A percentile compares a stretch with the other conserved stretches of the same genome.
phyloP scores from a whole-genome alignment of 1,284 basidiomycete genomes.

The Moesziomyces sp. region DNA sequence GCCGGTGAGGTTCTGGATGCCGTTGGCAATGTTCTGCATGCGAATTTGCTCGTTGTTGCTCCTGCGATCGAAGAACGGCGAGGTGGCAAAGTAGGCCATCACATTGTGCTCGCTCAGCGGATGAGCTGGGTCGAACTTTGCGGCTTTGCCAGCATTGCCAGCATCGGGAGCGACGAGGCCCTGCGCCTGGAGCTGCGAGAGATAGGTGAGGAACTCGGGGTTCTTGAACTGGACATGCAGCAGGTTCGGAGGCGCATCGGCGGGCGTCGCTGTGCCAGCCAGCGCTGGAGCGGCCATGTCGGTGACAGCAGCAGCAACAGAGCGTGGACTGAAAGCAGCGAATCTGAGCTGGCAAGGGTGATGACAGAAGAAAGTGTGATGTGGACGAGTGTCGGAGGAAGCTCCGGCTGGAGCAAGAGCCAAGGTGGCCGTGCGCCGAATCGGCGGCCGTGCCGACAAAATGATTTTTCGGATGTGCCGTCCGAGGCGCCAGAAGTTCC shows the following conservation, averaged over 20 bases:
- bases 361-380: background rate
- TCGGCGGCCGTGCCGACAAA: too few relatives aligned
- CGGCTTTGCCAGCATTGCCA: slow-evolving; percentile 1
- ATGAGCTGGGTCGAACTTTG: slow-evolving; percentile 13
- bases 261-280: slow-evolving; percentile 2
- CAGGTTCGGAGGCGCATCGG: slow-evolving; percentile 36
- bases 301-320: background rate
- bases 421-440: too few relatives aligned
- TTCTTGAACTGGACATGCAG: slow-evolving; percentile 62
- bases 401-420: too few relatives aligned
- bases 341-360: background rate
- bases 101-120: slow-evolving; percentile 55
- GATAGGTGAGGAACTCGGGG: slow-evolving; percentile 57
- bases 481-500: too few relatives aligned
- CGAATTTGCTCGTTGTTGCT: slow-evolving; percentile 65
- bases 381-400: background rate
- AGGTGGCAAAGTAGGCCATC: slow-evolving; percentile 62
- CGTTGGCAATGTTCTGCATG: slow-evolving; percentile 63
- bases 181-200: slow-evolving; percentile 40
- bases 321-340: background rate
- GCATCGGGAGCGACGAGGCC: slow-evolving; percentile 8
- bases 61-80: slow-evolving; percentile 61
- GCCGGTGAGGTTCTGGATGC: slow-evolving; percentile 9
- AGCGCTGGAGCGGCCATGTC: slow-evolving; percentile 4
- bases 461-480: background rate